Base-by-base conservation (phyloP, 1,139 yeast species). In the Candida sp. region DNA sequence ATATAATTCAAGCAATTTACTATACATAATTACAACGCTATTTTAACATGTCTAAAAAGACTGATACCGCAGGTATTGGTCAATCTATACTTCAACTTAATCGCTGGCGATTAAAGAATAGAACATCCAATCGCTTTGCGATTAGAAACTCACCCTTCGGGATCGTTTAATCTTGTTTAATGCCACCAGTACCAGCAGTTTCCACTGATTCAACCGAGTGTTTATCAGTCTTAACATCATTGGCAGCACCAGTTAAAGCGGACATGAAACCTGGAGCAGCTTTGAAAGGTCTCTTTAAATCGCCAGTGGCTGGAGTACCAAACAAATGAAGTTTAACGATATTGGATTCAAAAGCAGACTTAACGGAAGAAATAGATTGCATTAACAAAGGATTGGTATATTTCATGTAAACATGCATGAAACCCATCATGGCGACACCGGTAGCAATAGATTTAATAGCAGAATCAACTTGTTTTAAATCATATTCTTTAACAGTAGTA, bases 391-490 rank as follows among this genome's bases (percentile, higher is more conserved):
- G 99, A 73, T 93, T 91, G 67, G 98, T 89, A 79, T 89, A 95
- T 72, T 90, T 87, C 96, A 95, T 84, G 82, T 93, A 93, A 51
- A 93, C 60, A 70, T 93, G 99, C 98, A 93, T 91, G 82, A 93
- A 87, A 30, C 86, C 97, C 95, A 95, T 91, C 97, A 95, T 91
- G 60, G 96, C 97, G 58, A 90, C 68, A 50, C 96, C 88, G 54
- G 95, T 87, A 77, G 86, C 84, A 53, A 90, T 80, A 52, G 95
- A 77, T 71, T 87, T 88, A 67, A 91, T 79, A 50, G 89, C 84
- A 42, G 79, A 48, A 63, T 87, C 84, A 51, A 91, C 79, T 73
- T 93, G 97, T 64, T 82, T 78, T 64, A 89, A 78, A 67, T 93
- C 99, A 73, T 93, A 95, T 58, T 93, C 97, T 75, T 83, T 89